Percentiles rank a stretch among this genome's conserved stretches.
These are phyloP conservation scores for Phialocephala subalpina DNA, from an alignment of 2,329 filamentous ascomycete genomes.

Conservation along the genomic window DNA sequence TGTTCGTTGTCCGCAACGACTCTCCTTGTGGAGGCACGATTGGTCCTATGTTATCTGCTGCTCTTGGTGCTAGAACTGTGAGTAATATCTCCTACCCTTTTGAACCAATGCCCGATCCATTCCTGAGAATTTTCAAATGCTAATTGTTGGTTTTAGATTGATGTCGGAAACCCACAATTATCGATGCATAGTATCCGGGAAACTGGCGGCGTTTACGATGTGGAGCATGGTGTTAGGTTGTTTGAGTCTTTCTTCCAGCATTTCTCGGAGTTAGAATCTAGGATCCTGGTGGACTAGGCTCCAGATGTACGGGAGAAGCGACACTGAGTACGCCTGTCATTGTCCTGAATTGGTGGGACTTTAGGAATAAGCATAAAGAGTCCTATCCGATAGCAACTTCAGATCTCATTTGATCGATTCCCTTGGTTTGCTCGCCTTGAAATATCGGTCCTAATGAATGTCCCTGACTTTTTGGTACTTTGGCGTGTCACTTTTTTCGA, in stretches of 20 bases:
- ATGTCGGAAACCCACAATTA: conserved; percentile 62
- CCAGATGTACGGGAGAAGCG: too few relatives aligned
- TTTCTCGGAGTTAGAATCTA: conserved; percentile 83
- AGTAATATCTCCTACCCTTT: conserved; percentile 45
- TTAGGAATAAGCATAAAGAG: too few relatives aligned
- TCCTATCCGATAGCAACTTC: too few relatives aligned
- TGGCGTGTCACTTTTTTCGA: too few relatives aligned
- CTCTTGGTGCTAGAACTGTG: conserved; percentile 85
- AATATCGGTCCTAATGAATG: too few relatives aligned
- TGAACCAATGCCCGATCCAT: background rate
- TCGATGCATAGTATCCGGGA: conserved; percentile 98
- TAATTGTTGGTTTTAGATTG: conserved; percentile 4
- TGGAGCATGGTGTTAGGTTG: conserved; percentile 83
- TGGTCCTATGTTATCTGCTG: conserved; percentile 92
- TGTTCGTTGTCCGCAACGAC: conserved; percentile 97
- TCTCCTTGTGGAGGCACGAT: conserved; percentile 95
- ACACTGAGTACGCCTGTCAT: too few relatives aligned
- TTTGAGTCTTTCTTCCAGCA: conserved; percentile 89
- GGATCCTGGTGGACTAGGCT: conserved; percentile 83
- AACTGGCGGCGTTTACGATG: conserved; percentile 87
- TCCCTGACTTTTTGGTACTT: too few relatives aligned
- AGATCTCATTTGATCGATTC: too few relatives aligned
- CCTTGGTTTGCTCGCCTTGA: too few relatives aligned
- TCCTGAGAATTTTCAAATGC: background rate
- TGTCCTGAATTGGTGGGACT: too few relatives aligned